Conservation (phyloP, 164 flowering plant species). For the Piper longum region DNA sequence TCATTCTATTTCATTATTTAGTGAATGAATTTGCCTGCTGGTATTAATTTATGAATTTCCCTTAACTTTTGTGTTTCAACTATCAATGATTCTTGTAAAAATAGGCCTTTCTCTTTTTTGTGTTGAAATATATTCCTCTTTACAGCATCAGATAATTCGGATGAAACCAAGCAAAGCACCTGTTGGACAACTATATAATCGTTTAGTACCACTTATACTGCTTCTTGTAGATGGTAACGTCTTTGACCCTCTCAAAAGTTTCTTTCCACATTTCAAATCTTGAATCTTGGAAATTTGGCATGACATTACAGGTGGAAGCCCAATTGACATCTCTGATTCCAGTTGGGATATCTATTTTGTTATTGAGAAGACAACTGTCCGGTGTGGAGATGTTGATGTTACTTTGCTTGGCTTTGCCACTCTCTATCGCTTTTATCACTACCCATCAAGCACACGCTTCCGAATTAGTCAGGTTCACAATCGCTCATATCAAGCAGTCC, state of each 20-base stretch:
- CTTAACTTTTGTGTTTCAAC: too few relatives aligned
- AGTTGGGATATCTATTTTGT: conserved; percentile 74
- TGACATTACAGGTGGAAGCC: conserved; percentile 63
- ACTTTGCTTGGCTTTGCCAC: conserved; percentile 68
- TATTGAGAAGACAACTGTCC: conserved; percentile 30
- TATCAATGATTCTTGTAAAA: too few relatives aligned
- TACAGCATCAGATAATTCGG: conserved; percentile 38
- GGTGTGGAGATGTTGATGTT: conserved; percentile 18
- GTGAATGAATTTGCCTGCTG: too few relatives aligned
- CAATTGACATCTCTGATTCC: conserved; percentile 76
- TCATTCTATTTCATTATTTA: too few relatives aligned
- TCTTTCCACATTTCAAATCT: neutral
- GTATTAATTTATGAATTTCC: too few relatives aligned
- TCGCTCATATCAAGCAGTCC: neutral
- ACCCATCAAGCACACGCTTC: conserved; percentile 61
- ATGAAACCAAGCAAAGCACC: conserved; percentile 32
- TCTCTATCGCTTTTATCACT: conserved; percentile 65
- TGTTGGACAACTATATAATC: conserved; percentile 66
- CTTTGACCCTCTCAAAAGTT: neutral
- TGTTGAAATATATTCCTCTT: neutral
- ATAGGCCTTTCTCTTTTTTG: neutral
- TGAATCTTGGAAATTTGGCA: neutral
- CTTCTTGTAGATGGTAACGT: conserved; percentile 80
- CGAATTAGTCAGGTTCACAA: conserved; percentile 76
- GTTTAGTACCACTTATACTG: conserved; percentile 77